Conservation (phyloP, 2,329 filamentous ascomycete species). For the Fusarium piperis region DNA sequence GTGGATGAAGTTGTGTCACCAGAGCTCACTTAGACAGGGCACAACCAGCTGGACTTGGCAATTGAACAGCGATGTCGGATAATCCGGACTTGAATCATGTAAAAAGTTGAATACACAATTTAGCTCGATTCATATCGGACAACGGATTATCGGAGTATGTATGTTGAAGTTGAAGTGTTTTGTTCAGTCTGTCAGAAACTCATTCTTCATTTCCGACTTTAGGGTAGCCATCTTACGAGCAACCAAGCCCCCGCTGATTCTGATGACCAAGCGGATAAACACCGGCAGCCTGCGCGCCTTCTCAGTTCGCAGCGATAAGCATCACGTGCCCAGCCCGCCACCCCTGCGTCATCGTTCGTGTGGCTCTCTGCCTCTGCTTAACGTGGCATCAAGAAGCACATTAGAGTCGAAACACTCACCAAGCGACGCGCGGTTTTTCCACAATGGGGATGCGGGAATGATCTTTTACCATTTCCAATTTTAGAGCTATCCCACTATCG, state of each 20-base stretch:
- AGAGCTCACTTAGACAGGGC: neutral
- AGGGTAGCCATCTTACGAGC: slow-evolving; percentile 25
- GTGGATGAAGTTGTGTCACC: neutral
- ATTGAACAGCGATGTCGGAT: neutral
- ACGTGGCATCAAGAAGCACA: slow-evolving; percentile 43
- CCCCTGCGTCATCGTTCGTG: slow-evolving; percentile 43
- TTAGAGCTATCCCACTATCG: slow-evolving; percentile 20
- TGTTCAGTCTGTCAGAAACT: neutral
- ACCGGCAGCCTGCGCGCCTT: slow-evolving; percentile 1
- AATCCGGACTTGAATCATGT: neutral
- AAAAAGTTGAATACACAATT: neutral
- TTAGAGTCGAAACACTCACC: slow-evolving; percentile 21
- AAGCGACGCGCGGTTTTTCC: slow-evolving; percentile 17
- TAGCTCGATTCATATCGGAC: neutral
- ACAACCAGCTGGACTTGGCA: neutral
- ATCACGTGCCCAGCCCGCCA: slow-evolving; percentile 37
- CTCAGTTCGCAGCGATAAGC: neutral
- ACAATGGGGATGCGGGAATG: slow-evolving; percentile 39
- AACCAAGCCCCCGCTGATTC: neutral
- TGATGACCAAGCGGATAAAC: slow-evolving; percentile 24
- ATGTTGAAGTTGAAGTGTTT: neutral
- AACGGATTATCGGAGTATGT: neutral
- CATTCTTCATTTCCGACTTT: slow-evolving; percentile 4
- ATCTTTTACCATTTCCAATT: slow-evolving; percentile 19
- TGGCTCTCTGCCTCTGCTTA: slow-evolving; percentile 36